Base-by-base conservation (phyloP, 179 eudicot genomes). In the Beta corolliflora region DNA sequence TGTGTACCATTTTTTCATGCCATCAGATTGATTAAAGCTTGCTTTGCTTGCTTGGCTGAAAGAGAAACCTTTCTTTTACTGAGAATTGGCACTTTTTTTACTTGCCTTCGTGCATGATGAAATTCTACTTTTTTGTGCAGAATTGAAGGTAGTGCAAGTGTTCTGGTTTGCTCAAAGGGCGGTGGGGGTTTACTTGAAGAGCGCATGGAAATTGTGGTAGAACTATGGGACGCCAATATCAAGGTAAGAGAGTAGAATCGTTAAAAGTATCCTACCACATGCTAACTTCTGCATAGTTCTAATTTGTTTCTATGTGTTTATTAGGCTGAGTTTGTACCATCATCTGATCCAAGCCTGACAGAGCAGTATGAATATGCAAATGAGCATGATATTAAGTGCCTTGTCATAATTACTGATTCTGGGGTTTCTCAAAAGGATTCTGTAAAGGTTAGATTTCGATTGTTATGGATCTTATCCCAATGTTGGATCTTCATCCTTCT, bases 331-430 rank as follows among this genome's bases (percentile, higher is more conserved):
- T 90, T 90, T 83, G 92, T 96, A 23, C 94, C 98, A 0, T 71
- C 88, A 23, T 83, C 88, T 83, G 99, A 96, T 87, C 99, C 98
- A 81, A 96, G 99, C 90, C 89, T 96, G 54, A 96, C 96, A 15
- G 97, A 93, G 78, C 99, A 96, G 84, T 96, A 94, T 78, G 99
- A 96, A 84, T 96, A 91, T 88, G 99, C 99, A 60, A 96, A 90
- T 71, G 99, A 96, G 80, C 92, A 92, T 80, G 99, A 94, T 82
- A 93, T 96, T 74, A 93, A 90, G 86, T 94, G 94, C 73, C 94
- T 96, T 71, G 94, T 96, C 82, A 92, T 94, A 66, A 86, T 96
- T 48, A 91, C 93, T 44, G 98, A 96, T 81, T 82, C 91, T 36
- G 91, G 88, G 77, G 90, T 93, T 71, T 89, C 95, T 80, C 94